Base-by-base conservation (phyloP, 192 early-diverging fungal genomes). In the Podila epicladia region DNA sequence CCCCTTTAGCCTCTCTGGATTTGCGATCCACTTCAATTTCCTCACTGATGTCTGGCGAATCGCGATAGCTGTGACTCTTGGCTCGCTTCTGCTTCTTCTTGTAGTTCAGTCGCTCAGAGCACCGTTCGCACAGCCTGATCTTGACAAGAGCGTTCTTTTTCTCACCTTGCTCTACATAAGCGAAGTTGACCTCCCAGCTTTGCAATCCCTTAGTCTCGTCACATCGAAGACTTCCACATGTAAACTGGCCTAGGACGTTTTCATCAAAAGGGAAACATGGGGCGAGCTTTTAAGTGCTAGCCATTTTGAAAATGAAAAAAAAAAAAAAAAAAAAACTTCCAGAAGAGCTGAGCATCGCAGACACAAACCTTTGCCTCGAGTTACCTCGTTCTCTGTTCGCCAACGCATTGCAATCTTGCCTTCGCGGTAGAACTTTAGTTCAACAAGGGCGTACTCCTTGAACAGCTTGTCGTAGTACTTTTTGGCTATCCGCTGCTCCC, bases 171-270 rank as follows among this genome's bases (percentile, higher is more conserved):
- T 96, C 95, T 28, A 91, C 73, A 82, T 95, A 96, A 11, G 73
- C 91, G 75, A 96, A 96, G 69, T 95, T 95, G 15, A 96, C 92
- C 74, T 96, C 95, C 95, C 95, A 96, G 38, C 92, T 91, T 41
- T 87, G 73, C 20, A 96, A 74, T 6, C 78, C 73, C 15, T 69
- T 61, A n/a, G 63, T 71, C 7, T 79, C 64, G 22, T 83, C 72
- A 48, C 93, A 91, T 31, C 71, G 48, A 28, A 90, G 79, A 67
- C 89, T 92, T 20, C 85, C 94, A 71, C 95, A 96, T 3, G 84
- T 83, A 68, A 93, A 94, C 69, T 94, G 93, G 0, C 94, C 90
- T 90, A 57, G 24, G n/a, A 26, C 5, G 53, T 55, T n/a, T 55
- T 55, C 17, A 57, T 20, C 50, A 33, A 17, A 24, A 49, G 19